Evolutionary conservation across 495 filamentous ascomycete species (phyloP).

Genomic region (Niebla homalea): DNA sequence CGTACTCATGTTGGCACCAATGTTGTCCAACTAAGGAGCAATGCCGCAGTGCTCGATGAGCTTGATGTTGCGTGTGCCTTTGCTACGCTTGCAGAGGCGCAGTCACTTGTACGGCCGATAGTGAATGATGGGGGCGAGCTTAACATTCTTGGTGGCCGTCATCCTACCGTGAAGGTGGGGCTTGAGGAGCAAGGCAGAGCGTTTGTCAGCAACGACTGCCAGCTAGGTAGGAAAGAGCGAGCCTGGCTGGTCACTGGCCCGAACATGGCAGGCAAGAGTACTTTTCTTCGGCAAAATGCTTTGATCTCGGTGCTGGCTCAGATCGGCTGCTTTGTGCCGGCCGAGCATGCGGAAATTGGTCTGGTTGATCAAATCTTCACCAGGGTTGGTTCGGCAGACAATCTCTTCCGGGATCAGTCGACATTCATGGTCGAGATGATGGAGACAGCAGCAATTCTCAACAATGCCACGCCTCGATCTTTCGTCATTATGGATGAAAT

Average conservation of each 20-base stretch:
- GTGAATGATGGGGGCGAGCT: slow-evolving; percentile 45
- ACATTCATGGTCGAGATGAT: slow-evolving; percentile 73
- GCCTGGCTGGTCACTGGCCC: slow-evolving; percentile 90
- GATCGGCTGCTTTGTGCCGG: slow-evolving; percentile 82
- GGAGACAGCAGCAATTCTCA: slow-evolving; percentile 39
- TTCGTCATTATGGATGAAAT: slow-evolving; percentile 99
- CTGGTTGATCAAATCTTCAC: slow-evolving; percentile 89
- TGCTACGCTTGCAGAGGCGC: slow-evolving; percentile 60
- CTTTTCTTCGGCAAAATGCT: slow-evolving; percentile 88
- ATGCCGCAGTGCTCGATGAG: slow-evolving; percentile 80
- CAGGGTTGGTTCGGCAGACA: slow-evolving; percentile 83
- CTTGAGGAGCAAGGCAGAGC: slow-evolving; percentile 65
- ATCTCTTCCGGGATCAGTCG: slow-evolving; percentile 80
- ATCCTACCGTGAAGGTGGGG: slow-evolving; percentile 77
- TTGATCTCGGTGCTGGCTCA: slow-evolving; percentile 88
- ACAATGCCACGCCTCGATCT: slow-evolving; percentile 37
- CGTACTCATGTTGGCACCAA: slow-evolving; percentile 64
- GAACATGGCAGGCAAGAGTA: slow-evolving; percentile 98
- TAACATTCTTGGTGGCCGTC: slow-evolving; percentile 68
- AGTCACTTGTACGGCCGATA: slow-evolving; percentile 57
- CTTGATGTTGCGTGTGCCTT: slow-evolving; percentile 81
- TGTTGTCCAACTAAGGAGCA: slow-evolving; percentile 70
- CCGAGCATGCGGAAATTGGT: slow-evolving; percentile 68
- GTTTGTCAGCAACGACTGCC: slow-evolving; percentile 81
- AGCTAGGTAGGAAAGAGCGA: slow-evolving; percentile 52